Base-by-base conservation (phyloP, 257 asterid genomes). In the Lycium ferocissimum region DNA sequence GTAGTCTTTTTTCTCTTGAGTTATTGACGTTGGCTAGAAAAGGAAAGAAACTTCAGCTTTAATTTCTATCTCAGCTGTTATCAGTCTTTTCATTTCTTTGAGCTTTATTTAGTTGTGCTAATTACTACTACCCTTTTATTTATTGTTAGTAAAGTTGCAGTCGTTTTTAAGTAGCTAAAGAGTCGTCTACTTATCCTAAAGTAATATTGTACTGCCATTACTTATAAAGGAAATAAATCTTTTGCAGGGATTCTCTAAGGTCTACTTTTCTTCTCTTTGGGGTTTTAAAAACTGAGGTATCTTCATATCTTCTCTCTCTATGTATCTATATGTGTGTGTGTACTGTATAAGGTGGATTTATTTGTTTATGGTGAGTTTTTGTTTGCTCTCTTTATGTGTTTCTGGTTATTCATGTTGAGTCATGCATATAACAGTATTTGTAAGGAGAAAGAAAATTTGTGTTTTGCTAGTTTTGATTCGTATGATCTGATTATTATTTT, bases 341-440 rank as follows among this genome's bases (percentile, higher is more conserved):
- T 20, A 3, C 69, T 20, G 7, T 65, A 4, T 26, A 26, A 10
- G n/a, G 3, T 33, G 18, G 49, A 6, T 13, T 8, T 67, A 67
- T 12, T 37, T 37, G 22, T 69, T 37, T 78, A 54, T 78, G 47
- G 8, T 78, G 49, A 33, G 11, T 26, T 51, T 61, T 78, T 2
- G 54, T 53, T 72, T 78, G 47, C 65, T 26, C 65, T 53, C 49
- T 78, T 26, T 13, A 51, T 78, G 47, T 76, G 49, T 76, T 76
- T 53, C 49, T 53, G 3, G 65, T 8, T 53, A 3, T 76, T 54
- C 14, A 76, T 26, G 2, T 72, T 43, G 58, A 45, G 3, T 18
- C 38, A 45, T 72, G 57, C 33, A 72, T 43, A 45, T 43, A 72
- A 9, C 80, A 8, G 3, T 43, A 43, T 72, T 72, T 72, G 35